phyloP scores from a whole-genome alignment of 176 grass and related monocot genomes.

The Saccharum officinarum region DNA sequence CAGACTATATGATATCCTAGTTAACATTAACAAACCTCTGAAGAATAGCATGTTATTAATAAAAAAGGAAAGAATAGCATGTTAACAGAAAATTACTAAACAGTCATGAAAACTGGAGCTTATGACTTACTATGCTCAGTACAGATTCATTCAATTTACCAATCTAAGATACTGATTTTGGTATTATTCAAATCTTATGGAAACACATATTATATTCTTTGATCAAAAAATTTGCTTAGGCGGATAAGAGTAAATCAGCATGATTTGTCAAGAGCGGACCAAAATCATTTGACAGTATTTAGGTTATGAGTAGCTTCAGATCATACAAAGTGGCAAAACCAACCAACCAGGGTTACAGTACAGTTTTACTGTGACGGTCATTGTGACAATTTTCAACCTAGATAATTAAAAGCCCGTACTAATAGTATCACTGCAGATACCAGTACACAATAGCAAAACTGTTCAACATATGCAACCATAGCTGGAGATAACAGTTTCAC shows the following conservation, averaged over 20 bases:
- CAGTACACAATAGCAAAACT: background rate
- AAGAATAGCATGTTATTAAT: background rate
- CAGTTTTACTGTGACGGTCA: background rate
- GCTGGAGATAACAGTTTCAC: background rate
- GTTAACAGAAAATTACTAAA: background rate
- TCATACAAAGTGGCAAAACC: background rate
- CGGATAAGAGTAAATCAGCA: background rate
- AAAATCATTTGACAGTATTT: background rate
- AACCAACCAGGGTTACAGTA: background rate
- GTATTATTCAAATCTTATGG: constrained; percentile 7
- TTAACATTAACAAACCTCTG: background rate
- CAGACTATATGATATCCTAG: background rate
- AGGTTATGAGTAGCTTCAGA: background rate
- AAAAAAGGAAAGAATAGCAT: background rate
- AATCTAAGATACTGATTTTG: background rate
- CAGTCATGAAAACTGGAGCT: background rate
- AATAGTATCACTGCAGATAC: background rate
- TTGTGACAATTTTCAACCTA: background rate
- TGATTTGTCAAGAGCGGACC: background rate
- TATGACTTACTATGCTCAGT: background rate
- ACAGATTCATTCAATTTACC: background rate
- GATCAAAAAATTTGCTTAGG: background rate
- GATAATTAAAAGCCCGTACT: background rate
- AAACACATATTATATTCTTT: background rate
- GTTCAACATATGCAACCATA: background rate